Evolutionary conservation across 2,329 filamentous ascomycete genomes (phyloP), one percentile per base, ranked within the genome.

Genomic region (Graphiopsis chlorocephala): DNA sequence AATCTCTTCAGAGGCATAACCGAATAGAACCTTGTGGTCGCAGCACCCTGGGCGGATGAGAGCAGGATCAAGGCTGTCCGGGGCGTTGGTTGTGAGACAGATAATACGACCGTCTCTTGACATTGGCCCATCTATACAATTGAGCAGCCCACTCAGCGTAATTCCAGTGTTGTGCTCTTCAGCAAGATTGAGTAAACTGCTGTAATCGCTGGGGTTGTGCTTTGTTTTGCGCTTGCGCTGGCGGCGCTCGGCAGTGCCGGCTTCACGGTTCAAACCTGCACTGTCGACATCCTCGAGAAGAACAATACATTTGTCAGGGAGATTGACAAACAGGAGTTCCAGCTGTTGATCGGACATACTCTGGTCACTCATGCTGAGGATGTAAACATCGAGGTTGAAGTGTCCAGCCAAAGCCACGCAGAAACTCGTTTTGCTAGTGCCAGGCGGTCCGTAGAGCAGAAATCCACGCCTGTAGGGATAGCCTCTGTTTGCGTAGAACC

Each of bases 181-280:
- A 28, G 47, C 47, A 20, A 45, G 12, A 4, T 20, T 11, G n/a
- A 20, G n/a, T n/a, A n/a, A n/a, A 8, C 29, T 20, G 15, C 12
- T 28, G 47, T 31, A 31, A 20, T 57, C 47, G 23, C 12, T 25
- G 0, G 1, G 2, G 23, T 28, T 6, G 2, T 28, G 11, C 10
- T 97, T 93, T 78, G 97, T 93, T 75, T 97, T 97, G 79, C 97
- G 93, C 74, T 93, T 93, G 72, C 93, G 93, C 68, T 93, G 93
- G 71, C 93, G 93, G 72, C 97, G 93, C 74, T 97, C 14, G 28
- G 14, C 17, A 8, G 25, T 55, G 50, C 5, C 20, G 12, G 92
- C 2, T 75, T 69, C 65, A 2, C 68, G 63, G 15, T 63, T 53
- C 5, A 64, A 42, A 66, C 69, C 70, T 1, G 78, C 77, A 15